Evolutionary conservation across 306 rosid species (phyloP), one percentile per base, ranked within the genome.

Genomic region (Cucurbita maxima): DNA sequence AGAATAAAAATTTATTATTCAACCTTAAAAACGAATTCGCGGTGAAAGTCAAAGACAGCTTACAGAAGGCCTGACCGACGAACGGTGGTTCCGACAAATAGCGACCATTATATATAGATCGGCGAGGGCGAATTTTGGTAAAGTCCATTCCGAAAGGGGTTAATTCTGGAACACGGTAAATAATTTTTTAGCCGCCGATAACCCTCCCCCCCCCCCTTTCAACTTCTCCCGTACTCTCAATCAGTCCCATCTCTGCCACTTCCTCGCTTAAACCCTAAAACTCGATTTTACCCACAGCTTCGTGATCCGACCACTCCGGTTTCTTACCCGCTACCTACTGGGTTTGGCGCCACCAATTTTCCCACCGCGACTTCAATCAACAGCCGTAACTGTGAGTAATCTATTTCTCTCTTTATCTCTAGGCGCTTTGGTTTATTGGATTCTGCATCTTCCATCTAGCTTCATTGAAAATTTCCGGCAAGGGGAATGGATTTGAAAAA

Each of bases 121-220:
- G n/a, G 38, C 10, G 55, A 4, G n/a, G 30, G 55, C 22, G 38
- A 67, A 44, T 2, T 6, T 13, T 22, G 52, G 59, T 3, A 61
- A 76, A 30, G 18, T 3, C 6, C 41, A 56, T 34, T 12, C 5
- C 20, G 2, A 34, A 30, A 30, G n/a, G 57, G 73, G 58, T 69
- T 48, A 50, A 25, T 69, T 48, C 70, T 40, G 47, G 58, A 30
- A 62, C 15, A 64, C 51, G 75, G 78, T 63, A 10, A 68, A 68
- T 72, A 76, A 64, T 61, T 78, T 2, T 77, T 85, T 70, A 50
- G 15, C 74, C 74, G 45, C 55, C 15, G 45, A 30, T 7, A 69
- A 25, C 36, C 4, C 38, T 4, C 38, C 13, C 15, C 36, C 4
- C 38, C 4, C 38, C 13, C 15, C 22, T 13, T 50, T 8, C 13